Evolutionary conservation across 176 grass and related monocot species (phyloP).

Genomic region (Juncus effusus): DNA sequence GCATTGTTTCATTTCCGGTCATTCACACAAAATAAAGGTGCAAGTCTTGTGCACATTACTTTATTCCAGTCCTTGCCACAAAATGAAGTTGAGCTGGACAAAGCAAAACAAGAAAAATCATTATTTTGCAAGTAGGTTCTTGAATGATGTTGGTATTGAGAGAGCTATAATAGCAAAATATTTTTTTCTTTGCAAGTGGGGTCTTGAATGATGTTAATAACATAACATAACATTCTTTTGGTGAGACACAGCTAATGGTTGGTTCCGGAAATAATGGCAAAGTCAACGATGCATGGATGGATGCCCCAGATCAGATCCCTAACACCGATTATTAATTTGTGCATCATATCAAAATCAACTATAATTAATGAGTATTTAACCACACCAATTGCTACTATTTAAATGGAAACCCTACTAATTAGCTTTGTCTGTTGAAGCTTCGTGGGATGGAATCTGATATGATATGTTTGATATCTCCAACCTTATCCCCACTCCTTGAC

Average conservation of each 20-base stretch:
- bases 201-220: too few relatives aligned
- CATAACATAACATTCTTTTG: too few relatives aligned
- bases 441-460: background rate
- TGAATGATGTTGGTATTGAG: too few relatives aligned
- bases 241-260: slow-evolving; percentile 18
- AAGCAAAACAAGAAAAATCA: too few relatives aligned
- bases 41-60: too few relatives aligned
- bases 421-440: background rate
- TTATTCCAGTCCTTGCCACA: too few relatives aligned
- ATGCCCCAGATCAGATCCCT: slow-evolving; percentile 8
- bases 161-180: too few relatives aligned
- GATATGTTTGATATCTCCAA: slow-evolving; percentile 8
- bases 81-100: too few relatives aligned
- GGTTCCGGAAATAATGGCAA: slow-evolving; percentile 15
- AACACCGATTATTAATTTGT: slow-evolving; percentile 19
- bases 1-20: too few relatives aligned
- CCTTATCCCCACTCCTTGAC: background rate
- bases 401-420: slow-evolving; percentile 4
- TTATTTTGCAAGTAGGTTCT: too few relatives aligned
- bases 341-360: slow-evolving; percentile 19
- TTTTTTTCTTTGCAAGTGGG: too few relatives aligned
- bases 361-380: slow-evolving; percentile 18
- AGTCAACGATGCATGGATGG: slow-evolving; percentile 28
- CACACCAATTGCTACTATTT: slow-evolving; percentile 14
- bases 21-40: too few relatives aligned